Conservation (phyloP, 305 asterid species). For the Euphrasia arctica region DNA sequence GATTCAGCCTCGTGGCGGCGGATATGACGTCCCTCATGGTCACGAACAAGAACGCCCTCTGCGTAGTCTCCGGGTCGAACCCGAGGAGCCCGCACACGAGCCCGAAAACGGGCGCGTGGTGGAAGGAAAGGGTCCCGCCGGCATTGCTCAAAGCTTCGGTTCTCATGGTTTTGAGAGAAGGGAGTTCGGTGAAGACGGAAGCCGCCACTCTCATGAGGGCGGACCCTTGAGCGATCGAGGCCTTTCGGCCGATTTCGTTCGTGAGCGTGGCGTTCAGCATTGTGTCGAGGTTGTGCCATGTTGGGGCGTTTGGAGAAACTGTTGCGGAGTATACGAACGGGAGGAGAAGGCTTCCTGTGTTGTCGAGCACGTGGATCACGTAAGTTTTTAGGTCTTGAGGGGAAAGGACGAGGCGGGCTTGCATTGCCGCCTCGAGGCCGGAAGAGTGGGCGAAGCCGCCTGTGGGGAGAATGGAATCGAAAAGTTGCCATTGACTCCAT, state of each 20-base stretch:
- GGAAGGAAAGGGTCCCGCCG: constrained; percentile 35
- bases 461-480: constrained; percentile 90
- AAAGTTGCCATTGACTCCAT: constrained; percentile 93
- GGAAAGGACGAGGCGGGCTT: constrained; percentile 50
- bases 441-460: constrained; percentile 97
- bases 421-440: constrained; percentile 90
- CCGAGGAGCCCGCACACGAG: constrained; percentile 75
- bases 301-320: constrained; percentile 50
- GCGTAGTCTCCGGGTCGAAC: constrained; percentile 56
- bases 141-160: constrained; percentile 45
- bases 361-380: constrained; percentile 57
- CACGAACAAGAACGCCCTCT: constrained; percentile 72
- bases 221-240: constrained; percentile 81
- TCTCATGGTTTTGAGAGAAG: constrained; percentile 55
- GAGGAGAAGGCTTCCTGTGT: constrained; percentile 83
- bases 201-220: constrained; percentile 86
- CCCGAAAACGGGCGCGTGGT: constrained; percentile 85
- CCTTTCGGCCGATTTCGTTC: constrained; percentile 75
- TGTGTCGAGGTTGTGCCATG: constrained; percentile 61
- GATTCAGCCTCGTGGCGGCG: constrained; percentile 85
- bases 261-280: constrained; percentile 63
- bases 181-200: constrained; percentile 61
- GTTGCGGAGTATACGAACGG: constrained; percentile 58
- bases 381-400: constrained; percentile 55
- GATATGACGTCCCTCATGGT: constrained; percentile 88